Percentiles rank a stretch among this genome's conserved stretches.
phyloP scores from a whole-genome alignment of 2,329 filamentous ascomycete genomes.

The Monosporascus sp. region DNA sequence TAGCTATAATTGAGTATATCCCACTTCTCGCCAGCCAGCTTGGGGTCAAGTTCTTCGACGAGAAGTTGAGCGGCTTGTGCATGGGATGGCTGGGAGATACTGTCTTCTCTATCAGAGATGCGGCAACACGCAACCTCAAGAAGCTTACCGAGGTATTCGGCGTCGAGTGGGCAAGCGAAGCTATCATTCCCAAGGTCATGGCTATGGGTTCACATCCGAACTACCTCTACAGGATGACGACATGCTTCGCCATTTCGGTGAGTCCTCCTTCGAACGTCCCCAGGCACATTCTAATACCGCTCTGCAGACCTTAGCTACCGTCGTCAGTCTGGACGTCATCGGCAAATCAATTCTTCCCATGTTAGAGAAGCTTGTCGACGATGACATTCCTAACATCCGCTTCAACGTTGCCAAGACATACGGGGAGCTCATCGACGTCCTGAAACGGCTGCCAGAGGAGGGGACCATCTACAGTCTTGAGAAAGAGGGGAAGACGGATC shows the following conservation, averaged over 20 bases:
- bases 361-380: conserved; percentile 85
- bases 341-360: conserved; percentile 91
- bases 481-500: conserved; percentile 60
- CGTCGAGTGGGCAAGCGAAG: conserved; percentile 93
- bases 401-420: conserved; percentile 99
- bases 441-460: conserved; percentile 83
- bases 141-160: conserved; percentile 98
- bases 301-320: conserved; percentile 79
- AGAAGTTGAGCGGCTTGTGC: conserved; percentile 90
- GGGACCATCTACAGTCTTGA: conserved; percentile 82
- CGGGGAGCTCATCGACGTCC: conserved; percentile 79
- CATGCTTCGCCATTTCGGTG: conserved; percentile 98
- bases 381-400: conserved; percentile 97
- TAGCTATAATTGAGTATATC: conserved; percentile 99
- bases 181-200: conserved; percentile 98
- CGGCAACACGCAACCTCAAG: conserved; percentile 94
- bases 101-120: conserved; percentile 97
- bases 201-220: conserved; percentile 97
- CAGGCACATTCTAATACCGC: conserved; percentile 5
- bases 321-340: conserved; percentile 90
- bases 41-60: conserved; percentile 95
- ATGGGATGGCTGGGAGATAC: conserved; percentile 99
- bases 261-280: conserved; percentile 34
- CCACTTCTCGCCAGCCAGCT: conserved; percentile 92
- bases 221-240: conserved; percentile 99